Evolutionary conservation across 176 grass and related monocot genomes (phyloP).

Genomic region (maize (Zea mays)): DNA sequence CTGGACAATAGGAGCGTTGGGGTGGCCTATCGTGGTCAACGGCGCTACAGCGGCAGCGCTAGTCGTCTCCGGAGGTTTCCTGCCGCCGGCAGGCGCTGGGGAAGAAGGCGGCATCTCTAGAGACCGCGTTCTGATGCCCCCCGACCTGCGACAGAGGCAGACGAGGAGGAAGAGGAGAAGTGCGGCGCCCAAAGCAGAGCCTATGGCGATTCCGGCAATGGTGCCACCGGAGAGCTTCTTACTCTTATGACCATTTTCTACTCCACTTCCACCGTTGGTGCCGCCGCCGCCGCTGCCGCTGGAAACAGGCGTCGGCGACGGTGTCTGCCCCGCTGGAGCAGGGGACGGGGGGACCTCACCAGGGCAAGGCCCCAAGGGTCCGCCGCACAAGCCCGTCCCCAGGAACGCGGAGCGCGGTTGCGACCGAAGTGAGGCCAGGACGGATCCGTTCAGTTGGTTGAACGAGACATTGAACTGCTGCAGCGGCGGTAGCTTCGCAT

Average conservation of each 20-base stretch:
- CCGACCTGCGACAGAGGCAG: too few species aligned
- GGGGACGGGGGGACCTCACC: constrained; percentile 54
- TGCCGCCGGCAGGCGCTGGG: constrained; percentile 21
- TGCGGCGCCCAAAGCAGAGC: constrained; percentile 34
- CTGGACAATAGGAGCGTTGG: not conserved
- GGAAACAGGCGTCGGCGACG: constrained; percentile 2
- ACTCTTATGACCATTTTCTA: constrained; percentile 16
- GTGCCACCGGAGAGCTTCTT: constrained; percentile 58
- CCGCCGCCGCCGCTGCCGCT: not conserved
- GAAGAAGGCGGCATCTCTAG: constrained; percentile 39
- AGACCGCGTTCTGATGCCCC: too few species aligned
- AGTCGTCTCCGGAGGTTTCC: constrained; percentile 35
- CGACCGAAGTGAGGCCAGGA: constrained; percentile 40
- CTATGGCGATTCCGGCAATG: constrained; percentile 60
- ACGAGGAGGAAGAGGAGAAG: constrained; percentile 51
- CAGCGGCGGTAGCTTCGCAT: constrained; percentile 36
- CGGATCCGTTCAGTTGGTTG: constrained; percentile 58
- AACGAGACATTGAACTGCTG: constrained; percentile 57
- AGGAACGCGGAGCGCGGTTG: constrained; percentile 46
- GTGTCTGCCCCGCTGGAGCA: constrained; percentile 20
- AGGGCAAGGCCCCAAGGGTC: constrained; percentile 39
- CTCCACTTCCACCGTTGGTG: not conserved
- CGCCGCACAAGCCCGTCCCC: constrained; percentile 47
- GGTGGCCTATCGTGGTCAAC: constrained; percentile 38
- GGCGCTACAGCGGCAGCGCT: constrained; percentile 20